Evolutionary conservation across 306 rosid species (phyloP).

Genomic region (Carpinus fangiana): DNA sequence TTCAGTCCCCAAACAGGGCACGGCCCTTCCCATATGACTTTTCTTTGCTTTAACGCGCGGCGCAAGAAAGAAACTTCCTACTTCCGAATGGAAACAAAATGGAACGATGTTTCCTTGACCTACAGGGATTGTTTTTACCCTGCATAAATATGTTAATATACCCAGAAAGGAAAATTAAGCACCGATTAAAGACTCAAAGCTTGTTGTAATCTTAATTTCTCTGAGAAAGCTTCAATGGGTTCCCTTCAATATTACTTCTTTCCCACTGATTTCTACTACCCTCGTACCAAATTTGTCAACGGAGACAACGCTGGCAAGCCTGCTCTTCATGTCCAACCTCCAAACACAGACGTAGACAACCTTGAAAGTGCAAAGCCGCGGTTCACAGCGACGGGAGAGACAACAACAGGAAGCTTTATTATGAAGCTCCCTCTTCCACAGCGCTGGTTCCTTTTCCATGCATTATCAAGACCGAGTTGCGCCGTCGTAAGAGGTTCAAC

Average conservation of each 20-base stretch:
- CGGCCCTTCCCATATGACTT: too few species aligned
- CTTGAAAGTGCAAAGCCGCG: background rate
- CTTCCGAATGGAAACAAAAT: too few species aligned
- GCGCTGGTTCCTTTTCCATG: background rate
- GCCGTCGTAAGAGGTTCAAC: background rate
- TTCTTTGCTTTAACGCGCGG: too few species aligned
- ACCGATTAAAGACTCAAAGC: background rate
- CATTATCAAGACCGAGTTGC: background rate
- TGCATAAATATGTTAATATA: background rate
- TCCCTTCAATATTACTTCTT: conserved; percentile 3
- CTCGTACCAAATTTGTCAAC: background rate
- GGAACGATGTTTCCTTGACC: too few species aligned
- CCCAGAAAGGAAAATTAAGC: background rate
- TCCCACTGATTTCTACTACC: conserved; percentile 7
- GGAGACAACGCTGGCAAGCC: background rate
- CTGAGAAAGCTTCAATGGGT: background rate
- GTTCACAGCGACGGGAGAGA: background rate
- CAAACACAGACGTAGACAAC: background rate
- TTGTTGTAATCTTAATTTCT: background rate
- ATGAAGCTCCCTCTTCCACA: background rate
- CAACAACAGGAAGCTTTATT: background rate
- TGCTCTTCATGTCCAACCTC: background rate
- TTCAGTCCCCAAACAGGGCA: too few species aligned
- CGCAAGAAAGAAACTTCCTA: too few species aligned
- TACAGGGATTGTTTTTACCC: too few species aligned